These are phyloP conservation scores for Globisporangium megalacanthum DNA, from an alignment of 352 stramenopile species.

Conservation along the genomic window DNA sequence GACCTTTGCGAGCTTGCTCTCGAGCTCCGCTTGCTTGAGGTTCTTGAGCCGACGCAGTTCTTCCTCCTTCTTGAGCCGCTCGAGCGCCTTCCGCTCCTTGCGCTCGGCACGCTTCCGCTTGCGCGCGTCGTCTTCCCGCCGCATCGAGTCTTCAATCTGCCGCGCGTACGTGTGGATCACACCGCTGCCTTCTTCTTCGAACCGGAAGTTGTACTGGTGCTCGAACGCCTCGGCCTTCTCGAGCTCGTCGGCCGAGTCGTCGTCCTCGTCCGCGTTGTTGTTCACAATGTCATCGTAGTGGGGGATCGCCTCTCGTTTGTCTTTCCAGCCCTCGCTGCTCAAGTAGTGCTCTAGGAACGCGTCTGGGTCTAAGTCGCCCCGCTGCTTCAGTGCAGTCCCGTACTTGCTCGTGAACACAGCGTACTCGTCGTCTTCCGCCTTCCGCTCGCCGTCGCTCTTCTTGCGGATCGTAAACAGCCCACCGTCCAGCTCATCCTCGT, in stretches of 20 bases:
- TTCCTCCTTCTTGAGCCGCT: slow-evolving; percentile 96
- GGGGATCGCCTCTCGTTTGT: slow-evolving; percentile 56
- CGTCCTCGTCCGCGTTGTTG: slow-evolving; percentile 69
- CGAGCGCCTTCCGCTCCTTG: slow-evolving; percentile 92
- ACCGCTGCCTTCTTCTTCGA: slow-evolving; percentile 93
- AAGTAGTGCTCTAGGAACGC: slow-evolving; percentile 80
- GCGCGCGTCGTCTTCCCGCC: slow-evolving; percentile 94
- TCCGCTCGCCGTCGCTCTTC: slow-evolving; percentile 50
- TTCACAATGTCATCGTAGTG: slow-evolving; percentile 85
- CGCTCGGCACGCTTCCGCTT: slow-evolving; percentile 93
- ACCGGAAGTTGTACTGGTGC: slow-evolving; percentile 99
- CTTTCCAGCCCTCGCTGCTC: slow-evolving; percentile 77
- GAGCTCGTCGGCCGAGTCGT: slow-evolving; percentile 71
- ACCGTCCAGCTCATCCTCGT: slow-evolving; percentile 59
- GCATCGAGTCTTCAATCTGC: slow-evolving; percentile 85
- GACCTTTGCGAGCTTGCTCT: slow-evolving; percentile 92
- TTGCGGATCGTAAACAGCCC: slow-evolving; percentile 68
- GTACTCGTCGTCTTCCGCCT: slow-evolving; percentile 68
- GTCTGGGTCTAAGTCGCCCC: slow-evolving; percentile 60
- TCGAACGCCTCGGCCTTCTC: slow-evolving; percentile 97
- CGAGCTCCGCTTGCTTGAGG: slow-evolving; percentile 95
- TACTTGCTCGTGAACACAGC: slow-evolving; percentile 61
- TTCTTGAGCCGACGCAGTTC: slow-evolving; percentile 97
- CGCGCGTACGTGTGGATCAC: slow-evolving; percentile 84
- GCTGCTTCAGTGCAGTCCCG: slow-evolving; percentile 44